Evolutionary conservation across 2,329 filamentous ascomycete genomes (phyloP).

Genomic region (Metarhizium humberi): DNA sequence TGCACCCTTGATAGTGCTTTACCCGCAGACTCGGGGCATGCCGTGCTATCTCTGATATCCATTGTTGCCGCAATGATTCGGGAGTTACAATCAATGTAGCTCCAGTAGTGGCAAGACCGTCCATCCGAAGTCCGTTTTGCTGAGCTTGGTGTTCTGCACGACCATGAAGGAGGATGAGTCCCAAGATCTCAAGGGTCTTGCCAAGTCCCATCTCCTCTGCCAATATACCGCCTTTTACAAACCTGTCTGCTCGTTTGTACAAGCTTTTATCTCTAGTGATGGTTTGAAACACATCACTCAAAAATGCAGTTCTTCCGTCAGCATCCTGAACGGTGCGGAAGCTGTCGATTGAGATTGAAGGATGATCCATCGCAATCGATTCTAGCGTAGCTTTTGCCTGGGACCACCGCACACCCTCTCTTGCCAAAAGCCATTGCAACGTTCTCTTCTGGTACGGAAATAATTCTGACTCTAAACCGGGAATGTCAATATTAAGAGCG

Average conservation of each 20-base stretch:
- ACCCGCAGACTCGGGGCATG: constrained; percentile 50
- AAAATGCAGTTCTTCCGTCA: constrained; percentile 32
- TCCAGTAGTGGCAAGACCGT: constrained; percentile 36
- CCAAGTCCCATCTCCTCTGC: constrained; percentile 79
- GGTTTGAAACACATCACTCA: constrained; percentile 56
- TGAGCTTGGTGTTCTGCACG: constrained; percentile 2
- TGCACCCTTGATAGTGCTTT: constrained; percentile 46
- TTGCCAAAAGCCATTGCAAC: constrained; percentile 58
- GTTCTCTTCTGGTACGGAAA: constrained; percentile 67
- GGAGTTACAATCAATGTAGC: constrained; percentile 56
- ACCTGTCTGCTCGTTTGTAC: constrained; percentile 32
- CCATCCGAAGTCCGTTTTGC: constrained; percentile 22
- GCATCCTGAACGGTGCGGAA: constrained; percentile 26
- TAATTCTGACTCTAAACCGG: constrained; percentile 38
- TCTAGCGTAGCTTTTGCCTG: constrained; percentile 10
- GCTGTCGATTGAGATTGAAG: constrained; percentile 9
- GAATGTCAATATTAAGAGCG: constrained; percentile 29
- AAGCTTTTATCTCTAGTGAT: constrained; percentile 38
- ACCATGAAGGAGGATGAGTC: constrained; percentile 57
- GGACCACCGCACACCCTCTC: constrained; percentile 52
- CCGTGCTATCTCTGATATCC: constrained; percentile 48
- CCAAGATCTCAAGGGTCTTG: constrained; percentile 69
- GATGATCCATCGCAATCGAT: constrained; percentile 6
- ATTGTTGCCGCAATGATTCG: constrained; percentile 47
- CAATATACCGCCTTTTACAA: constrained; percentile 52